Conservation (phyloP, 768 basidiomycete genomes). For the Lentinula guzmanii region DNA sequence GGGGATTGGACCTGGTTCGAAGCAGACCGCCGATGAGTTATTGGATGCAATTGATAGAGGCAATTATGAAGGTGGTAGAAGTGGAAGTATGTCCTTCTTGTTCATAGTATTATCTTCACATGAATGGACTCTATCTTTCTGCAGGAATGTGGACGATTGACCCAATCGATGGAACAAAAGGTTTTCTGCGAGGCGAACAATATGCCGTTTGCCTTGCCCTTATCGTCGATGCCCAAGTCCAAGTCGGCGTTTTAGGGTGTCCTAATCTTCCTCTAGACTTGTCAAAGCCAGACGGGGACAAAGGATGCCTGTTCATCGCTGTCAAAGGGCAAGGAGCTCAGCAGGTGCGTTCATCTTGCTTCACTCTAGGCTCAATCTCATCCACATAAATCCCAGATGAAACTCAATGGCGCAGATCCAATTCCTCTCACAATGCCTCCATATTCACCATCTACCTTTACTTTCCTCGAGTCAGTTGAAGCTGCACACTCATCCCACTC, state of each 20-base stretch:
- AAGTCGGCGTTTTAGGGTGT: constrained; percentile 86
- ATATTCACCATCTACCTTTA: constrained; percentile 41
- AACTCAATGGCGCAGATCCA: constrained; percentile 45
- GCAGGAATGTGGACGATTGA: constrained; percentile 84
- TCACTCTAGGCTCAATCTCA: background rate
- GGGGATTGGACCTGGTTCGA: constrained; percentile 63
- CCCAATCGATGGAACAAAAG: constrained; percentile 92
- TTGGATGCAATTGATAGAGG: constrained; percentile 86
- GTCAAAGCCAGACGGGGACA: constrained; percentile 46
- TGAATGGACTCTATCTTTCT: background rate
- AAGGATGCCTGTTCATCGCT: constrained; percentile 82
- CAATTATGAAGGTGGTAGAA: constrained; percentile 60
- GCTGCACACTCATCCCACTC: constrained; percentile 87
- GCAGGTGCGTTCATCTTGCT: constrained; percentile 39
- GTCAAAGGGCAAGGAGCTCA: constrained; percentile 82
- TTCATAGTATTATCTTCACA: background rate
- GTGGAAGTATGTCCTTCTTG: constrained; percentile 53
- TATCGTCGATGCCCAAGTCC: constrained; percentile 69
- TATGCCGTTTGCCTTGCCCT: constrained; percentile 90
- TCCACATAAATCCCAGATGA: constrained; percentile 30
- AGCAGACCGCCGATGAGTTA: constrained; percentile 51
- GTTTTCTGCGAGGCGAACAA: constrained; percentile 88
- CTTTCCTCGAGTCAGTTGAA: constrained; percentile 90
- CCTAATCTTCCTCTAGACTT: constrained; percentile 76
- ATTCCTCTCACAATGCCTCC: constrained; percentile 44